Base-by-base conservation (phyloP, 257 asterid genomes). In the Nicotiana benthamiana region DNA sequence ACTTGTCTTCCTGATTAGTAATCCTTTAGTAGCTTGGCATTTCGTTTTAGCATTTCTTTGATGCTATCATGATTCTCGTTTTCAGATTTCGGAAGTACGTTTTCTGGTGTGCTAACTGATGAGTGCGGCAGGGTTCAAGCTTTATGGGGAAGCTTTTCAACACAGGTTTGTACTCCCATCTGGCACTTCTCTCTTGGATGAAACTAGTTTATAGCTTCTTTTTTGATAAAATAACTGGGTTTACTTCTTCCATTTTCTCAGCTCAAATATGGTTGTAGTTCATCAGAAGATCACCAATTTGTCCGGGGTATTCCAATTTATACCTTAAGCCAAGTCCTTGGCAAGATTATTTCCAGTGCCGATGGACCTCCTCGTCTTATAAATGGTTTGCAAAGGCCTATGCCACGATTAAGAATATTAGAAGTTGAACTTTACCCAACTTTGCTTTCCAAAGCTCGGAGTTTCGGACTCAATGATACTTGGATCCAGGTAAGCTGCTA, bases 361-460 rank as follows among this genome's bases (percentile, higher is more conserved):
- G 88, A 87, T 75, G 97, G 97, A 54, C 95, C 95, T 53, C 61
- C 84, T 52, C 97, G 85, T 82, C 93, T 90, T 76, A 92, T 91
- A 79, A 92, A 92, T 86, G 95, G 98, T 80, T 84, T 91, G 82
- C 92, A 86, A 88, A 88, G 92, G 89, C 94, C 98, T 67, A 94
- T 94, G 98, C 99, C 99, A 75, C 90, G 84, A 80, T 87, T 92
- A 43, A 88, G 98, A 84, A 90, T 92, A 80, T 85, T 96, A 80
- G 99, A 96, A 90, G 97, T 90, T 81, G 98, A 96, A 84, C 93
- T 96, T 86, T 94, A 94, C 84, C 99, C 99, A 52, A 94, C 97
- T 32, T 84, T 96, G 86, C 99, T 96, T 76, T 96, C 99, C 84
- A 94, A 96, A 90, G 99, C 99, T 85, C 97, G 99, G 82, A 96